Evolutionary conservation across 148 eudicot genomes (phyloP), one percentile per base, ranked within the genome.

Genomic region (Fagopyrum homotropicum): DNA sequence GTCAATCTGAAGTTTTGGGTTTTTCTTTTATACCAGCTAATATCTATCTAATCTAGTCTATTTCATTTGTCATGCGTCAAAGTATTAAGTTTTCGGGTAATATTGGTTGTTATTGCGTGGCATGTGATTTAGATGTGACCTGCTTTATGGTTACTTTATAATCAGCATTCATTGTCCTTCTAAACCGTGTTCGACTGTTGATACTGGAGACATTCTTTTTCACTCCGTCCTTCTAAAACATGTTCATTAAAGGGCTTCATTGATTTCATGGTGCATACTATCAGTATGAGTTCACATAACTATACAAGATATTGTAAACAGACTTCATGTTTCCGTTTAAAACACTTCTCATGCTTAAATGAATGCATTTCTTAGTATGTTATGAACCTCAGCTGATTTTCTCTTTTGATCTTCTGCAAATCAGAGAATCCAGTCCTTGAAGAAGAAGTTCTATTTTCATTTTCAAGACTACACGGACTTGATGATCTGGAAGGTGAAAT

Each of bases 391-490:
- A 63, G 0, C 29, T 63, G 54, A 7, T 55, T 61, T 47, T 61
- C 77, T 47, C 45, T 61, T 73, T 69, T 78, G 80, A 49, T 79
- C 78, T 48, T 44, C 46, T 71, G 35, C 73, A 46, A 16, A 75
- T 60, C 96, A 95, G 98, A 90, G 97, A 84, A 84, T 90, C 78
- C 98, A 95, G 74, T 84, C 79, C 85, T 81, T 92, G 89, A 95
- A 95, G 89, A 95, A 92, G 89, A 92, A 88, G 84, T 95, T 95
- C 81, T 95, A 92, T 82, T 89, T 82, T 79, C 89, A 86, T 84
- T 92, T 95, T 83, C 97, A 92, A 85, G 94, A 89, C 87, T 95
- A 95, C 69, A 89, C 84, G 54, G 97, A 95, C 82, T 83, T 95
- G 89, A 84, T 92, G 68, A 89, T 95, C 51, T 95, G 97, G 96